Conservation (phyloP, 306 rosid species). For the Glycine latifolia region DNA sequence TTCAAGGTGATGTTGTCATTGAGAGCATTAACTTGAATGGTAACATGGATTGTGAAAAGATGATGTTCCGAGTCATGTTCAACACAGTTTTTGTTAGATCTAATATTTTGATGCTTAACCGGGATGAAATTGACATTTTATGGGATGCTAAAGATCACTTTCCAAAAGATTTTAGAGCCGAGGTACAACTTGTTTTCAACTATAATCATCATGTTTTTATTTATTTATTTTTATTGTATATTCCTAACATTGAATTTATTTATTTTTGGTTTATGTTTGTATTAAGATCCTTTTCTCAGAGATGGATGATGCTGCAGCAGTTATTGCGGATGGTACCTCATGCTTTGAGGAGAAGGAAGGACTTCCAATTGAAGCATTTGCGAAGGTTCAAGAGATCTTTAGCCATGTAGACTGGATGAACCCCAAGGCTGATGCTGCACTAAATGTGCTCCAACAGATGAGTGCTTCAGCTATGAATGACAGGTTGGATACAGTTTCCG, state of each 20-base stretch:
- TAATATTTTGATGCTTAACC: conserved; percentile 84
- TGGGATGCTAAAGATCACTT: conserved; percentile 83
- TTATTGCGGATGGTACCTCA: conserved; percentile 54
- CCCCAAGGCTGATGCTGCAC: conserved; percentile 72
- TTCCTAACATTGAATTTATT: conserved; percentile 43
- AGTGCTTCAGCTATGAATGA: conserved; percentile 61
- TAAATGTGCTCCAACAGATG: conserved; percentile 74
- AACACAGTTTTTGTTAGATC: conserved; percentile 97
- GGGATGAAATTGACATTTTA: conserved; percentile 83
- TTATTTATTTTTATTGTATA: background rate
- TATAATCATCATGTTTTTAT: conserved; percentile 19
- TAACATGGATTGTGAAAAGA: conserved; percentile 70
- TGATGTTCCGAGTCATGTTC: conserved; percentile 90
- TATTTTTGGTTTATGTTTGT: conserved; percentile 51
- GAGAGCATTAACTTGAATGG: conserved; percentile 75
- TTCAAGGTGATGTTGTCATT: conserved; percentile 93
- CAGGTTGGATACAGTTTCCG: conserved; percentile 54
- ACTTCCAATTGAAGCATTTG: conserved; percentile 92
- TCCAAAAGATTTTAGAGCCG: conserved; percentile 87
- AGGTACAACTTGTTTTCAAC: conserved; percentile 66
- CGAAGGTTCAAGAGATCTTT: conserved; percentile 92
- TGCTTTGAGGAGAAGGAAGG: conserved; percentile 91
- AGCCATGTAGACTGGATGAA: conserved; percentile 90
- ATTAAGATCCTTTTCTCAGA: conserved; percentile 90
- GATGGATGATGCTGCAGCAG: conserved; percentile 79